A percentile compares a stretch with the other conserved stretches of the same genome.
Conservation (phyloP, 139 green algal genomes). For the Prasinococcaceae sp. region DNA sequence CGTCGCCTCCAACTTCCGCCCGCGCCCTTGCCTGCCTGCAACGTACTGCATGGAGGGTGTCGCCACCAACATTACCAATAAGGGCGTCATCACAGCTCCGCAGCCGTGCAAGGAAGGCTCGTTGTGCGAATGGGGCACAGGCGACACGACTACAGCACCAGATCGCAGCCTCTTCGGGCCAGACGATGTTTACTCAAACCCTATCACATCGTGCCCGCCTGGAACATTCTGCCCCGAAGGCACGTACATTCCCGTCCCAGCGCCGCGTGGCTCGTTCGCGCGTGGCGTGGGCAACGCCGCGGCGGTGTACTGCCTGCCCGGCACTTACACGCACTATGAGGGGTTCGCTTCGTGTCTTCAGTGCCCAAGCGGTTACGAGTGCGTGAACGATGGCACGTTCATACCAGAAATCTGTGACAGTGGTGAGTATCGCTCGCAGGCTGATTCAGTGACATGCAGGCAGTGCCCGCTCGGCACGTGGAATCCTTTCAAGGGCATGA, state of each 20-base stretch:
- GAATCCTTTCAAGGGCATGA: background rate
- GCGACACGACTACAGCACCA: background rate
- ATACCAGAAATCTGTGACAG: background rate
- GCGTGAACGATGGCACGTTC: conserved; percentile 3
- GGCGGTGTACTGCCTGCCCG: conserved; percentile 3
- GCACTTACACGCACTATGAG: conserved; percentile 12
- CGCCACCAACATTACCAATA: background rate
- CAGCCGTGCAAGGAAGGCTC: conserved; percentile 17
- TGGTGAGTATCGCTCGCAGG: background rate
- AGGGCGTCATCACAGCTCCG: conserved; percentile 4
- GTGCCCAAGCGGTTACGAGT: conserved; percentile 10
- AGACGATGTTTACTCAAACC: conserved; percentile 1
- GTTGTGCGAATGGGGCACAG: conserved; percentile 11
- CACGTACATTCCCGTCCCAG: conserved; percentile 14
- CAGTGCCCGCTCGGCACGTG: conserved; percentile 9
- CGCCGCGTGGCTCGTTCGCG: conserved; percentile 9
- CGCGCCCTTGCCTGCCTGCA: conserved; percentile 5
- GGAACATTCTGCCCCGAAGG: conserved; percentile 13
- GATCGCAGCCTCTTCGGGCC: background rate
- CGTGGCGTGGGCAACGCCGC: conserved; percentile 3
- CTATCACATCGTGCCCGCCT: conserved; percentile 3
- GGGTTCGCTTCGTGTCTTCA: conserved; percentile 4
- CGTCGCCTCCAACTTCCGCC: conserved; percentile 2
- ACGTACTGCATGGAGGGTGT: conserved; percentile 12
- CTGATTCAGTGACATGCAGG: conserved; percentile 5